A percentile compares a stretch with the other conserved stretches of the same genome.
phyloP scores from a whole-genome alignment of 1,284 basidiomycete species.

The Ganoderma sinense region DNA sequence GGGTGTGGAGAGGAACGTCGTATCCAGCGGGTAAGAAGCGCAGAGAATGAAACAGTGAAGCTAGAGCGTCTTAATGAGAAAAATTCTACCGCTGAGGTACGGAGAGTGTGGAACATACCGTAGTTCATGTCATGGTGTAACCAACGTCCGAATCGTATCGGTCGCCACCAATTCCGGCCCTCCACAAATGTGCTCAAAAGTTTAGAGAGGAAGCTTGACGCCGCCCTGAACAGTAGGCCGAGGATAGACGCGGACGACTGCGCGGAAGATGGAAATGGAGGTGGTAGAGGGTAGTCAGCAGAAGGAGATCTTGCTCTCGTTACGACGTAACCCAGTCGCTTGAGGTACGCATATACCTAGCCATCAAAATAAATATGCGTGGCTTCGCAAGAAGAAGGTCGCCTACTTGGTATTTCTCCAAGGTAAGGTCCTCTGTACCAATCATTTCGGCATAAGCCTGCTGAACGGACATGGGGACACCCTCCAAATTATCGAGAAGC shows the following conservation, averaged over 20 bases:
- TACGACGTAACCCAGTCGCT: conserved; percentile 90
- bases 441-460: conserved; percentile 90
- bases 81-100: not conserved
- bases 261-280: conserved; percentile 37
- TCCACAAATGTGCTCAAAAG: conserved; percentile 40
- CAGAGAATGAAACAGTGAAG: conserved; percentile 73
- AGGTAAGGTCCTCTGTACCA: conserved; percentile 76
- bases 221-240: conserved; percentile 41
- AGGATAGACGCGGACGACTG: conserved; percentile 36
- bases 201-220: conserved; percentile 44
- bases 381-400: not conserved
- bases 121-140: conserved; percentile 55
- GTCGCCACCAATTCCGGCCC: conserved; percentile 68
- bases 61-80: conserved; percentile 45
- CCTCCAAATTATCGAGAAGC: conserved; percentile 54
- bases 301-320: conserved; percentile 75
- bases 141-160: conserved; percentile 54
- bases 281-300: conserved; percentile 62
- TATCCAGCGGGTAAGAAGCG: conserved; percentile 81
- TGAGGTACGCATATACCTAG: conserved; percentile 92
- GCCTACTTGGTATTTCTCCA: conserved; percentile 88
- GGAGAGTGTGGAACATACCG: conserved; percentile 43
- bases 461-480: conserved; percentile 88
- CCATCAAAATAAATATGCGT: too few relatives aligned
- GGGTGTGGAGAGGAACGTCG: conserved; percentile 44